Evolutionary conservation across 225 moss, liverwort and hornwort genomes (phyloP).

Genomic region (Sphagnum tenellum): DNA sequence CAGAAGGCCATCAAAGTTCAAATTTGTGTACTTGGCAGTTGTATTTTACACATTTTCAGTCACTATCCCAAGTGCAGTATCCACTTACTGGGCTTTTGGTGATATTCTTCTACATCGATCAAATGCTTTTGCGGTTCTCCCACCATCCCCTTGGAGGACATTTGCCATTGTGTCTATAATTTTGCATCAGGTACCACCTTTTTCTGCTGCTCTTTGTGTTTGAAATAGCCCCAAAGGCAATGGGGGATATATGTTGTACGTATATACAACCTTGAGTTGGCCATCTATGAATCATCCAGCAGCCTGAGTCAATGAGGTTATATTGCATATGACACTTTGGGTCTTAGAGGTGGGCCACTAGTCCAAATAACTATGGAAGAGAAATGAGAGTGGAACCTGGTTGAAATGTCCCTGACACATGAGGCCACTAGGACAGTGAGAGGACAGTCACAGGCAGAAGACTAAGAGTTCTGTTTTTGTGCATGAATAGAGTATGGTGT

Average conservation of each 20-base stretch:
- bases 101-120: constrained; percentile 34
- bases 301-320: too few relatives aligned
- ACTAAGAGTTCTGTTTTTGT: too few relatives aligned
- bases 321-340: too few relatives aligned
- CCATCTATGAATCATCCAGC: too few relatives aligned
- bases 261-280: too few relatives aligned
- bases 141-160: constrained; percentile 22
- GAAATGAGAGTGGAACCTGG: too few relatives aligned
- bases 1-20: constrained; percentile 39
- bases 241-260: not conserved
- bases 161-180: constrained; percentile 37
- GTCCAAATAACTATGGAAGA: too few relatives aligned
- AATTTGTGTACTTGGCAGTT: constrained; percentile 23
- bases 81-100: constrained; percentile 52
- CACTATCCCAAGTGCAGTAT: constrained; percentile 29
- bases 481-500: constrained; percentile 26
- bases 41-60: constrained; percentile 35
- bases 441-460: too few relatives aligned
- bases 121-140: constrained; percentile 54
- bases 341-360: too few relatives aligned
- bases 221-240: not conserved
- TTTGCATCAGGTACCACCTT: constrained; percentile 36
- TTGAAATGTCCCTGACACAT: too few relatives aligned
- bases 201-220: not conserved
- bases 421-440: too few relatives aligned